Evolutionary conservation across 2,329 filamentous ascomycete species (phyloP).

Genomic region (Colletotrichum karsti): DNA sequence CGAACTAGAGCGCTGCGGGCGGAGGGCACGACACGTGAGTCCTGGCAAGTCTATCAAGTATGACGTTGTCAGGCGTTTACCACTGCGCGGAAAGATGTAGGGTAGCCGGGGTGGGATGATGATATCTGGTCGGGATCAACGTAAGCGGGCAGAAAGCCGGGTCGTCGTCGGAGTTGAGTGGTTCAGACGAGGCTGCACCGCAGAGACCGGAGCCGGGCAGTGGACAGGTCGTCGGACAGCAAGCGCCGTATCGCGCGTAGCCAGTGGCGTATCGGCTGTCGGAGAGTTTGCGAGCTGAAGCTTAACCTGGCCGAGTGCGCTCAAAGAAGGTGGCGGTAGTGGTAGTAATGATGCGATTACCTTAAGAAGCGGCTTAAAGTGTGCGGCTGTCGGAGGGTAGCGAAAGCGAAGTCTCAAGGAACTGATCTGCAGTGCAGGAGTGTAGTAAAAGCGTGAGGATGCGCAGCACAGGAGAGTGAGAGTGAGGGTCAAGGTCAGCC

Average conservation of each 20-base stretch:
- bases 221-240: neutral
- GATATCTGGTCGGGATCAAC: neutral
- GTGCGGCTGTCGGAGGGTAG: constrained; percentile 2
- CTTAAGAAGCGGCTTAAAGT: constrained; percentile 10
- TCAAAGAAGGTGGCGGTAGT: neutral
- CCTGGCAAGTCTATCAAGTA: neutral
- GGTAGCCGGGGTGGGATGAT: neutral
- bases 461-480: neutral
- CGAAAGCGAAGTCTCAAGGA: neutral
- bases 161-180: neutral
- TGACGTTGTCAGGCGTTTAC: neutral
- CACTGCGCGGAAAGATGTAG: neutral
- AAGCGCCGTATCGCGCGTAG: constrained; percentile 21
- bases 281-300: neutral
- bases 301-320: neutral
- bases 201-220: neutral
- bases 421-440: constrained; percentile 18
- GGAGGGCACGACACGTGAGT: neutral
- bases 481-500: neutral
- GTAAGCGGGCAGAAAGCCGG: neutral
- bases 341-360: neutral
- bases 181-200: neutral
- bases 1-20: neutral
- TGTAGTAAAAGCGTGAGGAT: neutral
- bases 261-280: constrained; percentile 7